A percentile compares a stretch with the other conserved stretches of the same genome.
These are phyloP conservation scores for Colletotrichum godetiae DNA, from an alignment of 2,329 filamentous ascomycete species.

Conservation along the genomic window DNA sequence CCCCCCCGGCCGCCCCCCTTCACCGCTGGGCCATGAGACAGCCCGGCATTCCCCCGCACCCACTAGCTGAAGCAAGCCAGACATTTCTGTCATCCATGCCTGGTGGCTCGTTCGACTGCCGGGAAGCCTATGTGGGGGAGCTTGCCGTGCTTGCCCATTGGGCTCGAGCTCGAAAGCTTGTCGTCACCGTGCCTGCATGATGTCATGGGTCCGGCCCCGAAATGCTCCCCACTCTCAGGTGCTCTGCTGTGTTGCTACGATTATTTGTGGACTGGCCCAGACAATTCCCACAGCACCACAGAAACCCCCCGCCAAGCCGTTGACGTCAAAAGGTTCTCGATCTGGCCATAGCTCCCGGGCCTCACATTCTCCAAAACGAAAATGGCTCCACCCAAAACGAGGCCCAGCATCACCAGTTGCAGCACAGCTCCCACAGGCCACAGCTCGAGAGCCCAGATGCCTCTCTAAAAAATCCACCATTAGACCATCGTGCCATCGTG, in stretches of 20 bases:
- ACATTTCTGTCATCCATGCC: neutral
- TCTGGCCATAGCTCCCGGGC: conserved; percentile 14
- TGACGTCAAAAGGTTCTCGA: conserved; percentile 25
- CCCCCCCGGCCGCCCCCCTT: no score
- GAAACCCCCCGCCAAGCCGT: conserved; percentile 11
- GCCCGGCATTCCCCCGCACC: conserved; percentile 4
- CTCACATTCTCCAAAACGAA: neutral
- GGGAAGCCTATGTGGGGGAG: neutral
- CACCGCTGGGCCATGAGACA: conserved; percentile 13
- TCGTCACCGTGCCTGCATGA: conserved; percentile 34
- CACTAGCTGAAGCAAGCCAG: neutral
- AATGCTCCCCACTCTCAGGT: neutral
- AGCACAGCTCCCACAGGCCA: neutral
- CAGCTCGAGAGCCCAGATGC: conserved; percentile 13
- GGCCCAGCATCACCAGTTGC: neutral
- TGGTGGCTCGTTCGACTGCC: neutral
- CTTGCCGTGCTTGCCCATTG: conserved; percentile 15
- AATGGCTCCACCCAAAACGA: neutral
- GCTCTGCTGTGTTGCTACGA: no score
- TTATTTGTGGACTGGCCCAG: no score
- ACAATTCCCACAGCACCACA: no score
- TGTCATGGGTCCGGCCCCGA: conserved; percentile 26
- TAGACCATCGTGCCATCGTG: conserved; percentile 1
- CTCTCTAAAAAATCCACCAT: neutral
- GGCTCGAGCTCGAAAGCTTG: conserved; percentile 14